Conservation (phyloP, 306 rosid genomes). For the Trifolium repens region DNA sequence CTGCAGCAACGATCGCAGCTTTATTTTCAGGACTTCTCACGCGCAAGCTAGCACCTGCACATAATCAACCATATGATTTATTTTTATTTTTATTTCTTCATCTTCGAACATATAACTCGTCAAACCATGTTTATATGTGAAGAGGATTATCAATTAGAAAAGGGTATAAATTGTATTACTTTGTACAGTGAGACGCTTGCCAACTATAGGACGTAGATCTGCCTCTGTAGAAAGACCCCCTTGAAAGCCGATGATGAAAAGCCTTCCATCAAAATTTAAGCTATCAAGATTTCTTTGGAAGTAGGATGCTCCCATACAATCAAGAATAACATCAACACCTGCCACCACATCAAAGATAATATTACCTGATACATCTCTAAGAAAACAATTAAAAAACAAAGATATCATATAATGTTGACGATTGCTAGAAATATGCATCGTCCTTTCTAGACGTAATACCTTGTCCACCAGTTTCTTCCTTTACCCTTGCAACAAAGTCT, state of each 20-base stretch:
- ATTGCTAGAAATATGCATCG: background rate
- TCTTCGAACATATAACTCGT: slow-evolving; percentile 6
- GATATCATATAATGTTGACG: background rate
- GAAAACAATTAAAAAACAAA: slow-evolving; percentile 21
- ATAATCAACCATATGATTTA: slow-evolving; percentile 21
- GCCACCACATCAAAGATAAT: slow-evolving; percentile 33
- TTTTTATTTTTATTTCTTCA: background rate
- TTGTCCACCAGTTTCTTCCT: slow-evolving; percentile 90
- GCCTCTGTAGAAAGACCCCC: slow-evolving; percentile 65
- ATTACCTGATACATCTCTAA: background rate
- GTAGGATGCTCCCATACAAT: slow-evolving; percentile 81
- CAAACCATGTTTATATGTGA: background rate
- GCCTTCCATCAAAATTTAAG: slow-evolving; percentile 85
- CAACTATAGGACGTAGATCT: slow-evolving; percentile 60
- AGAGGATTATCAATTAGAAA: slow-evolving; percentile 3
- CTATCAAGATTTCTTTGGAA: slow-evolving; percentile 72
- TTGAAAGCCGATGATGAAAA: slow-evolving; percentile 72
- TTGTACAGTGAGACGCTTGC: slow-evolving; percentile 92
- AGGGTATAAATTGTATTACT: slow-evolving; percentile 48
- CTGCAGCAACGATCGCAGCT: slow-evolving; percentile 71
- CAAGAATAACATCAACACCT: slow-evolving; percentile 98
- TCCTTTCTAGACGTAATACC: slow-evolving; percentile 51
- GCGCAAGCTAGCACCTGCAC: slow-evolving; percentile 80
- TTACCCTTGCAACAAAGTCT: slow-evolving; percentile 80
- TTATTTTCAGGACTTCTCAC: slow-evolving; percentile 69